phyloP scores from a whole-genome alignment of 371 early-diverging fungal species.

The Mucor lusitanicus region DNA sequence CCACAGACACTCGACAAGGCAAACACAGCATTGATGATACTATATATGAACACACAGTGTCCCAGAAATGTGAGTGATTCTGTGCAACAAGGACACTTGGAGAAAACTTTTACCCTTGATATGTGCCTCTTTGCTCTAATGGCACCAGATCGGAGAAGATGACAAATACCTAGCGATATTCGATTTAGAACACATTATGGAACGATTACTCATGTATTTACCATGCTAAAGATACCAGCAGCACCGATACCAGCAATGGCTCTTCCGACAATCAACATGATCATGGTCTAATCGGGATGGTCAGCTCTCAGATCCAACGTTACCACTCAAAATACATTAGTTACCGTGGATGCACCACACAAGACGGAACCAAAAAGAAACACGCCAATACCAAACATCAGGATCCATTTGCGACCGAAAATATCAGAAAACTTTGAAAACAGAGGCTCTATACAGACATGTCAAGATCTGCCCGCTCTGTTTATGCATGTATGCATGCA shows the following conservation, averaged over 20 bases:
- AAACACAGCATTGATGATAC: constrained; percentile 49
- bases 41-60: not conserved
- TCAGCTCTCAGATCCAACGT: not conserved
- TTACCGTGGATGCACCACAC: constrained; percentile 57
- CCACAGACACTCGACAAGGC: constrained; percentile 49
- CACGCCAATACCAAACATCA: constrained; percentile 55
- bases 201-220: constrained; percentile 2
- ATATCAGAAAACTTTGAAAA: constrained; percentile 72
- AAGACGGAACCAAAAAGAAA: constrained; percentile 66
- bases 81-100: not conserved
- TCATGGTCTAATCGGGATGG: constrained; percentile 41
- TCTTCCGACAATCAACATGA: constrained; percentile 64
- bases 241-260: constrained; percentile 67
- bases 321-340: not conserved
- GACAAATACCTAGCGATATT: constrained; percentile 47
- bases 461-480: not conserved
- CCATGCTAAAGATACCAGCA: constrained; percentile 57
- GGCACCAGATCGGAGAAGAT: constrained; percentile 65
- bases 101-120: constrained; percentile 46
- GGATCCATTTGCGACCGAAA: constrained; percentile 70
- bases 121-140: constrained; percentile 57
- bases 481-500: not conserved
- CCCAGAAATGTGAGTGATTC: not conserved
- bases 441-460: constrained; percentile 35
- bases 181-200: not conserved